Evolutionary conservation across 495 filamentous ascomycete species (phyloP), one percentile per base, ranked within the genome.

Genomic region (Neurospora intermedia): DNA sequence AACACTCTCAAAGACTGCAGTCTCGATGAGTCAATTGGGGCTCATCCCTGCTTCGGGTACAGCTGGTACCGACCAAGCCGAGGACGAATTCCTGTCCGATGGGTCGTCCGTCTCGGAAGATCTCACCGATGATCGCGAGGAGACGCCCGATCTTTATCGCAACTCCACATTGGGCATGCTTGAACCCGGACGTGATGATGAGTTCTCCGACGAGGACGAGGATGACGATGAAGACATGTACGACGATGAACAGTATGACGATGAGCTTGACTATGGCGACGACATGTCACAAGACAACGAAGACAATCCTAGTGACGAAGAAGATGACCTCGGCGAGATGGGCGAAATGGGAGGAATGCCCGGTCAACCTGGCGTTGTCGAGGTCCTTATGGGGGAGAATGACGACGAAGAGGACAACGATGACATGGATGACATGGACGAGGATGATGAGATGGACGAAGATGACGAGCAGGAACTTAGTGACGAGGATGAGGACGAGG

Each of bases 101-200:
- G 91, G 95, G 38, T 94, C 94, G 11, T 98, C 96, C 0, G 88
- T 96, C 59, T 96, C 94, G 9, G 54, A 66, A 35, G 93, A 97
- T 70, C 83, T 92, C 42, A 93, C 94, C 41, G 92, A 94, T 77
- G 91, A 93, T 73, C 92, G 96, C 23, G 96, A 98, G 80, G 95
- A 98, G 79, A 98, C 96, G 9, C 96, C 96, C 27, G 96, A 99
- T 83, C 88, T 99, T 9, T 98, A 97, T 83, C 91, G 96, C 48
- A 97, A 98, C 78, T 98, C 96, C 5, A 93, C 96, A 6, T 86
- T 99, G 42, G 96, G 96, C 45, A 94, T 99, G 89, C 89, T 97
- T 73, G 96, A 98, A 78, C 92, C 92, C 74, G 88, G 89, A 73
- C 87, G 93, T 74, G 91, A 93, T 74, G 91, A 93, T 72, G 91